Evolutionary conservation across 2,329 filamentous ascomycete genomes (phyloP).

Genomic region (Microcera coccophila): DNA sequence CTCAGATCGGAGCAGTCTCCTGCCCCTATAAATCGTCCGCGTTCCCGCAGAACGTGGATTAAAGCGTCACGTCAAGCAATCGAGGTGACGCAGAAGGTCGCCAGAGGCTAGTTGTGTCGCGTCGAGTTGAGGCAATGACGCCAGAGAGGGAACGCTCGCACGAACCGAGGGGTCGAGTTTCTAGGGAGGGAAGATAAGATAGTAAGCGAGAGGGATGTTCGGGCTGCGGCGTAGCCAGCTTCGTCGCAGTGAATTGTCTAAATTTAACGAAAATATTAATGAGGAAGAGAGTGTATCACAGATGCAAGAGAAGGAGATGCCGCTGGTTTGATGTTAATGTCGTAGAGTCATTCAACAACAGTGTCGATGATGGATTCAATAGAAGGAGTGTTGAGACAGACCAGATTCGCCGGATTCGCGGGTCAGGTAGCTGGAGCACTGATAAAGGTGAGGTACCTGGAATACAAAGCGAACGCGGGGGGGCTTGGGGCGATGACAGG

Average conservation of each 20-base stretch:
- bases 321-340: slow-evolving; percentile 25
- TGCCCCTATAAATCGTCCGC: slow-evolving; percentile 26
- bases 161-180: slow-evolving; percentile 10
- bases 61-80: slow-evolving; percentile 12
- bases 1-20: slow-evolving; percentile 31
- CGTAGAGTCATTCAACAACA: slow-evolving; percentile 22
- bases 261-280: slow-evolving; percentile 4
- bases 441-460: not conserved
- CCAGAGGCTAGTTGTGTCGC: slow-evolving; percentile 13
- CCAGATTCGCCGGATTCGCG: not conserved
- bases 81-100: slow-evolving; percentile 10
- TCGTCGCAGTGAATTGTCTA: slow-evolving; percentile 19
- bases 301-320: slow-evolving; percentile 12
- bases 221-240: slow-evolving; percentile 27
- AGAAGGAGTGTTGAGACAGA: not conserved
- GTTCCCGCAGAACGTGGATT: slow-evolving; percentile 27
- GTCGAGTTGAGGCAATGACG: slow-evolving; percentile 12
- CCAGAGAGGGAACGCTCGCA: slow-evolving; percentile 7
- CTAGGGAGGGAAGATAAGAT: slow-evolving; percentile 6
- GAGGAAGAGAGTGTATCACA: slow-evolving; percentile 16
- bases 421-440: not conserved
- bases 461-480: slow-evolving; percentile 13
- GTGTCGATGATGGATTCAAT: slow-evolving; percentile 1
- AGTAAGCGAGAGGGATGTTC: slow-evolving; percentile 10
- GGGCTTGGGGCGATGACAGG: slow-evolving; percentile 9